Conservation (phyloP, 106 monocot species). For the Phalaenopsis equestris region DNA sequence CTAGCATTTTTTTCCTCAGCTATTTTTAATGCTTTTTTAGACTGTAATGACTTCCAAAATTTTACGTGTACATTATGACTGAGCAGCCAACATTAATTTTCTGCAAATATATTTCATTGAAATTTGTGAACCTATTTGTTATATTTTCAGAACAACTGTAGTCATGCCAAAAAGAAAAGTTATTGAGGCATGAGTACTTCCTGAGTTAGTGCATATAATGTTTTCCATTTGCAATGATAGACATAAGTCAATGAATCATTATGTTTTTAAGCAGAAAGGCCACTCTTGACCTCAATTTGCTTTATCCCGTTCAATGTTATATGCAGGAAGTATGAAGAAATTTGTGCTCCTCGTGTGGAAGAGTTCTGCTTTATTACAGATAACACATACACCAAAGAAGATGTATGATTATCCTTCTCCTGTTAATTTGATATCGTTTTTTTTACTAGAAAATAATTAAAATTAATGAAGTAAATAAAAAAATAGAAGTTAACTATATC, state of each 20-base stretch:
- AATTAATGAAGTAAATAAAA: background rate
- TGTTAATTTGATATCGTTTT: background rate
- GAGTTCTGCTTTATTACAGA: conserved; percentile 88
- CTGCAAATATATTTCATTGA: background rate
- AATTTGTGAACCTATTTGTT: background rate
- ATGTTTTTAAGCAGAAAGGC: background rate
- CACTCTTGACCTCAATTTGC: background rate
- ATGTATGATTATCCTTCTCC: conserved; percentile 33
- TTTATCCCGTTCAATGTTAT: background rate
- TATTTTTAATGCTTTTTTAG: background rate
- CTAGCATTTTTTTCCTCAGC: background rate
- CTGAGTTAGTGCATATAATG: background rate
- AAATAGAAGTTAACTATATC: background rate
- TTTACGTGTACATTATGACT: background rate
- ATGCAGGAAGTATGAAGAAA: conserved; percentile 84
- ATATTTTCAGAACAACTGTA: background rate
- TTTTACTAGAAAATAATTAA: background rate
- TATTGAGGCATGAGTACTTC: background rate
- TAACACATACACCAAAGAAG: conserved; percentile 55
- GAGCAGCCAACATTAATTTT: background rate
- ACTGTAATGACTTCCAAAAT: background rate
- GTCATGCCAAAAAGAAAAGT: background rate
- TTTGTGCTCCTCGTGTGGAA: conserved; percentile 71
- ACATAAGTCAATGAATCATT: background rate
- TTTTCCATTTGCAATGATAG: background rate